Base-by-base conservation (phyloP, 2,329 filamentous ascomycete species). In the Alternaria postmessia region DNA sequence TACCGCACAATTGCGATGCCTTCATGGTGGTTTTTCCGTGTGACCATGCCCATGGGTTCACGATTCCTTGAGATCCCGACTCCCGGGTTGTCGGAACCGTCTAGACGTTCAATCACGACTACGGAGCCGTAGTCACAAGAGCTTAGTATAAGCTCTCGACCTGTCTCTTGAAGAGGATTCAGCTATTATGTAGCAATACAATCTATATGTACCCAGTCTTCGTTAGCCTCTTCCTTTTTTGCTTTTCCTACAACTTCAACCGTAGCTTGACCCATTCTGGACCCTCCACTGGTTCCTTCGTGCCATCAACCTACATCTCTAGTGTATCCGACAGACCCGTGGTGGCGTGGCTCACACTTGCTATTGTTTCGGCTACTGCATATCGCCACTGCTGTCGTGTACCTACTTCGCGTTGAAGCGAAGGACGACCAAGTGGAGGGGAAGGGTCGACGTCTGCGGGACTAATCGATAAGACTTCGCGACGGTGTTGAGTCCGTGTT, bases 301-400 rank as follows among this genome's bases (percentile, higher is more conserved):
- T 18, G 14, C 18, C 32, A n/a, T 36, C 30, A 4, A 36, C 9
- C 32, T n/a, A 36, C 8, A 12, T 7, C 9, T 24, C 41, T 51
- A 18, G 34, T 26, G 49, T 41, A 7, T 41, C 49, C 49, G 20
- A 12, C 22, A 36, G 26, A 34, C 20, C 16, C 9, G 34, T 8
- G 46, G 22, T 8, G 46, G 46, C 46, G 46, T 49, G 36, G 20
- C 14, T 24, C 32, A 49, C 30, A 18, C 20, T 38, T 38, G 24
- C 43, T 20, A 36, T 9, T 20, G 53, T 55, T 48, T 55, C 43
- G 44, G 43, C 53, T 48, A 48, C 53, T 48, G 42, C 53, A 48
- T 39, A 18, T 34, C 14, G 53, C 43, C 53, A 48, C 52, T 30
- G 12, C 34, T 55, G 11, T 41, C 24, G 18, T 38, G 43, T 41